Evolutionary conservation across 305 asterid genomes (phyloP), one percentile per base, ranked within the genome.

Genomic region (Salvia sclarea): DNA sequence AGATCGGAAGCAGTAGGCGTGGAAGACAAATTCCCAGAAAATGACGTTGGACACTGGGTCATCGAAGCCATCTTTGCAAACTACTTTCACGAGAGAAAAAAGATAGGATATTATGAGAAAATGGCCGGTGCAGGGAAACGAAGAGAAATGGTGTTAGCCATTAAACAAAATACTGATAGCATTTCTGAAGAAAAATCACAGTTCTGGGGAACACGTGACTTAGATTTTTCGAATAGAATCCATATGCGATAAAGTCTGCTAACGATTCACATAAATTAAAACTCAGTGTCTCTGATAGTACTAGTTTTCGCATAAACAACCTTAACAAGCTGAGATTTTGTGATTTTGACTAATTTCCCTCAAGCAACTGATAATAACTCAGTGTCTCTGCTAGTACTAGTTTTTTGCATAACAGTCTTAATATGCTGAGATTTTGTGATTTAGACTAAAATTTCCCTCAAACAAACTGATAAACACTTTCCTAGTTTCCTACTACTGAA

Each of bases 1-100:
- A 91, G 82, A 81, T 94, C 97, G 6, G 94, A 90, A 18, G 86
- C 94, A 47, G 85, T 74, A 71, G 86, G 53, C 60, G 80, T 87
- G 25, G 94, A 80, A 75, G 81, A 79, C 77, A 89, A 83, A 67
- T 75, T 82, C 63, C 86, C 86, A 65, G 82, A 22, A 73, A 91
- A 81, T 17, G 96, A 47, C 53, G 76, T 75, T 5, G 95, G 82
- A 75, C 94, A 77, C 55, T 83, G 90, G 49, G 85, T 62, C 72
- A 80, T 59, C 70, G 88, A 70, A 75, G 97, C 86, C 97, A 94
- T 94, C 69, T 63, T 50, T 70, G 64, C 78, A 49, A 53, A 66
- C 61, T n/a, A n/a, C n/a, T n/a, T n/a, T n/a, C n/a, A n/a, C n/a
- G n/a, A n/a, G n/a, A n/a, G n/a, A n/a, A n/a, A n/a, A n/a, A n/a